Percentiles rank a stretch among this genome's conserved stretches.
Evolutionary conservation across 1,284 basidiomycete genomes (phyloP).

Genomic region (Thecaphora frezii): DNA sequence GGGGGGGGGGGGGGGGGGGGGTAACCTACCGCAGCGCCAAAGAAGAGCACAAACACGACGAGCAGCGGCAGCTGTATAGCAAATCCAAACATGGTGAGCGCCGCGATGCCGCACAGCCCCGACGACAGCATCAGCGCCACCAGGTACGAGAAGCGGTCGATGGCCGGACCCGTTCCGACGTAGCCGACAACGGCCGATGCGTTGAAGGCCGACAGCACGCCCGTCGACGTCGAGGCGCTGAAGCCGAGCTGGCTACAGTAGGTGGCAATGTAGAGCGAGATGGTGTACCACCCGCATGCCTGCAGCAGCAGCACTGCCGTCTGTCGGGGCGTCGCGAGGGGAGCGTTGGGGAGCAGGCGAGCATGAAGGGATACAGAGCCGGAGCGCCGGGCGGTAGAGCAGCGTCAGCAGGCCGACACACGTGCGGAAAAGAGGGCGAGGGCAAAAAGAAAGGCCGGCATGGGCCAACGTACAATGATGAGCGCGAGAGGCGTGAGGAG

Average conservation of each 20-base stretch:
- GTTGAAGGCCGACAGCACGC: constrained; percentile 45
- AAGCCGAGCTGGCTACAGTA: constrained; percentile 40
- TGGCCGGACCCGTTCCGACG: constrained; percentile 29
- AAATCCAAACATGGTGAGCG: constrained; percentile 42
- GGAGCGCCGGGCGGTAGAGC: no score
- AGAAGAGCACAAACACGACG: constrained; percentile 40
- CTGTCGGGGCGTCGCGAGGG: background rate
- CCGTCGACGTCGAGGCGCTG: constrained; percentile 28
- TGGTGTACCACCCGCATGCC: constrained; percentile 36
- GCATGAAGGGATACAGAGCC: no score
- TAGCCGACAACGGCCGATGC: constrained; percentile 41
- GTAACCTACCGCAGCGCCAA: no score
- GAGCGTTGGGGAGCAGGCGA: background rate
- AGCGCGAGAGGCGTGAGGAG: no score
- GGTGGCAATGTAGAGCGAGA: constrained; percentile 44
- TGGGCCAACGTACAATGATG: no score
- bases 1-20: no score
- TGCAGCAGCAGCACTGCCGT: constrained; percentile 21
- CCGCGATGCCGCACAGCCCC: constrained; percentile 23
- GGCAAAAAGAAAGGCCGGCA: no score
- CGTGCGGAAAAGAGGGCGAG: no score
- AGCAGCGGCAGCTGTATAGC: constrained; percentile 36
- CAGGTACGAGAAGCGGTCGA: constrained; percentile 34
- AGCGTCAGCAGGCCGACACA: constrained; percentile 10
- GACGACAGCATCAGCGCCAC: constrained; percentile 37